Evolutionary conservation across 192 early-diverging fungal species (phyloP).

Genomic region (Thoreauomyces humboldtii): DNA sequence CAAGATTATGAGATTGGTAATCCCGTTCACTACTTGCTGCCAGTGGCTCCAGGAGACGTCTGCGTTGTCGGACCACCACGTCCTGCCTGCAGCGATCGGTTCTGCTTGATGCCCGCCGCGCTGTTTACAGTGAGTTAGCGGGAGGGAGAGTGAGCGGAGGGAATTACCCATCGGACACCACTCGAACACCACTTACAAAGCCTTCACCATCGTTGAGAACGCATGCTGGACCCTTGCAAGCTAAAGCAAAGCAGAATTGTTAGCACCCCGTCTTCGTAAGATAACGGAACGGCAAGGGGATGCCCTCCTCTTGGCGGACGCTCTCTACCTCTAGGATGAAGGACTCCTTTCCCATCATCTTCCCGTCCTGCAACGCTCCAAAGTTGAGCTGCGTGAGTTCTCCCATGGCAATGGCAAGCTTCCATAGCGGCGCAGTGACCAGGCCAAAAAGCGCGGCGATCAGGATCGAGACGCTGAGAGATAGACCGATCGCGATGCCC

Average conservation of each 20-base stretch:
- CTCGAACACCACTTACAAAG: background rate
- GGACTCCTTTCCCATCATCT: background rate
- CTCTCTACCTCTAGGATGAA: background rate
- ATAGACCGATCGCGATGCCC: conserved; percentile 8
- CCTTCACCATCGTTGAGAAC: background rate
- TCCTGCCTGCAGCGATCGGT: no score
- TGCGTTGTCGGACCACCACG: no score
- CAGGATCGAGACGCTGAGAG: background rate
- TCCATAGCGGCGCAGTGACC: background rate
- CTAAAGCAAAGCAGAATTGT: background rate
- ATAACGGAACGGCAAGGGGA: background rate
- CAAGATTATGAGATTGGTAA: no score
- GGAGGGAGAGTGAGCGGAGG: no score
- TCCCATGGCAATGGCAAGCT: background rate
- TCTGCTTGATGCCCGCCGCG: no score
- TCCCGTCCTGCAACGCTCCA: conserved; percentile 3
- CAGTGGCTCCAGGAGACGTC: no score
- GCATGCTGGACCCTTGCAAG: background rate
- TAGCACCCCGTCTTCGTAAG: background rate
- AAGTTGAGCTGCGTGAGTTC: conserved; percentile 2
- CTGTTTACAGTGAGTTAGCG: no score
- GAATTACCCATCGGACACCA: no score
- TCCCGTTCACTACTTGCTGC: no score
- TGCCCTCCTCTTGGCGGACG: background rate
- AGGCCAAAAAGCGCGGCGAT: conserved; percentile 1